Conservation (phyloP, 2,329 filamentous ascomycete genomes). For the Colletotrichum liaoningense region DNA sequence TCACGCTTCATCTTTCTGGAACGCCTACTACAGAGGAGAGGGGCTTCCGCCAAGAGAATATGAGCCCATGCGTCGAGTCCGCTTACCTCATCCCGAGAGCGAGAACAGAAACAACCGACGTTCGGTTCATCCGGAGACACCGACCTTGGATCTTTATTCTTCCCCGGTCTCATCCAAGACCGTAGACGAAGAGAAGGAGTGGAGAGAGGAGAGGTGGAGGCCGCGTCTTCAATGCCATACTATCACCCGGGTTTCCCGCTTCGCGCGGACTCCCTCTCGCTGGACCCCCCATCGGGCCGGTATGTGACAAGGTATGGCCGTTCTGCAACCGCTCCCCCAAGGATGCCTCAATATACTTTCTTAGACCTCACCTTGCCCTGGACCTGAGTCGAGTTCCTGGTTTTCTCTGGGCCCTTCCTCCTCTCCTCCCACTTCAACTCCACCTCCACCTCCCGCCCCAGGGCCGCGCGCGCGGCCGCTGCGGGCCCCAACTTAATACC, state of each 20-base stretch:
- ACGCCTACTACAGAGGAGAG: background rate
- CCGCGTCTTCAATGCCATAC: background rate
- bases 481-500: background rate
- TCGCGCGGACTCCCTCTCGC: background rate
- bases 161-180: background rate
- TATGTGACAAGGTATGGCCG: background rate
- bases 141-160: background rate
- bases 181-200: background rate
- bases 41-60: background rate
- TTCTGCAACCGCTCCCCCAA: background rate
- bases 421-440: background rate
- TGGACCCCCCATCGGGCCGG: background rate
- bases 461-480: too few species aligned
- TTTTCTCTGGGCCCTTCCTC: background rate
- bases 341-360: background rate
- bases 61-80: background rate
- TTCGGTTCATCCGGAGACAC: slow-evolving; percentile 19
- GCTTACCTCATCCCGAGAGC: slow-evolving; percentile 4
- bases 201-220: background rate
- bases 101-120: background rate
- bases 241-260: too few species aligned
- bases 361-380: background rate
- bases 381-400: background rate
- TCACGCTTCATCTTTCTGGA: background rate
- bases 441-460: background rate